Conservation (phyloP, 345 rosid genomes). For the Salix caprea region DNA sequence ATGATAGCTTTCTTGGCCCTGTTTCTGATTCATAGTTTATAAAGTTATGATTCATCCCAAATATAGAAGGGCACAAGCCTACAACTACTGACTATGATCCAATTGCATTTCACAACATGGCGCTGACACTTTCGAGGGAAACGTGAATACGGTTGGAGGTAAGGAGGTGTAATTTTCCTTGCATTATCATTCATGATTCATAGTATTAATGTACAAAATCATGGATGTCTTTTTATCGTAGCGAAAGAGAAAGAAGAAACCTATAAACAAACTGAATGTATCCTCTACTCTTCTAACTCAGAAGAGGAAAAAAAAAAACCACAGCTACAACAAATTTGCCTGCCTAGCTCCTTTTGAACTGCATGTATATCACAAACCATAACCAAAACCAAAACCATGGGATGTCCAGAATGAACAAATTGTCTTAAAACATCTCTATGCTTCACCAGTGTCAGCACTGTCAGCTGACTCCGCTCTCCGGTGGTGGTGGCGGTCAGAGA, state of each 20-base stretch:
- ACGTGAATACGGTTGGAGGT: not conserved
- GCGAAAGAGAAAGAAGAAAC: not conserved
- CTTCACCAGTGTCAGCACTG: slow-evolving; percentile 51
- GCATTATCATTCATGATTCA: slow-evolving; percentile 13
- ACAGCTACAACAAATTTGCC: slow-evolving; percentile 8
- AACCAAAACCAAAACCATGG: slow-evolving; percentile 21
- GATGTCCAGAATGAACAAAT: slow-evolving; percentile 14
- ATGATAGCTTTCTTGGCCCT: not conserved
- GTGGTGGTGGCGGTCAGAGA: slow-evolving; percentile 42
- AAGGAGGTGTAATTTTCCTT: not conserved
- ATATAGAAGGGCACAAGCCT: too few relatives aligned
- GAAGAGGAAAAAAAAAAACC: too few relatives aligned
- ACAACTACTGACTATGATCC: not conserved
- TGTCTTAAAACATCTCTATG: slow-evolving; percentile 25
- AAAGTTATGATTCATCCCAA: too few relatives aligned
- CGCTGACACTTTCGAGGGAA: not conserved
- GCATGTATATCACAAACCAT: slow-evolving; percentile 14
- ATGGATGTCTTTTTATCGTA: not conserved
- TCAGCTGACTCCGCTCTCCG: slow-evolving; percentile 69
- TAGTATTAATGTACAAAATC: slow-evolving; percentile 29
- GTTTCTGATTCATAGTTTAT: not conserved
- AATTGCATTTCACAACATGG: not conserved
- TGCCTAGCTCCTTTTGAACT: slow-evolving; percentile 19
- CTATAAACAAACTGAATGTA: slow-evolving; percentile 4
- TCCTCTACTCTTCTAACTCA: slow-evolving; percentile 6